A percentile compares a stretch with the other conserved stretches of the same genome.
Conservation (phyloP, 1,139 yeast genomes). For the Lodderomyces beijingensis region DNA sequence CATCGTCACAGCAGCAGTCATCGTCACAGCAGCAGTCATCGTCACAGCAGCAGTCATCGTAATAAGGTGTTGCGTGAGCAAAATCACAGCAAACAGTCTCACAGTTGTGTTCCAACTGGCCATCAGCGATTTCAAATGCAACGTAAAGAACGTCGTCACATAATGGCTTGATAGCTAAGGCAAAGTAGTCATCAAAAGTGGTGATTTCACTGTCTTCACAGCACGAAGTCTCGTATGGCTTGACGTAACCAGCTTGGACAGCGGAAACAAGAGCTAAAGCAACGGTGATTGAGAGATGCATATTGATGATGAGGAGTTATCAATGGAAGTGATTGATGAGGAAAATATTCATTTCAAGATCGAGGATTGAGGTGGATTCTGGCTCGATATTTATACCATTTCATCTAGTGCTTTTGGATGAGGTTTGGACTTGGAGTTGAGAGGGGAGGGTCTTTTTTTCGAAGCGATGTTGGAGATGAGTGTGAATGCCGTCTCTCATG, state of each 20-base stretch:
- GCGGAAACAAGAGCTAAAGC: conserved; percentile 6
- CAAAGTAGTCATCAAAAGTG: conserved; percentile 9
- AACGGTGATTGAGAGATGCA: conserved; percentile 2
- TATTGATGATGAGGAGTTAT: conserved; percentile 5
- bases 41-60: too few relatives aligned
- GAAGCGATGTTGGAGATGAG: too few relatives aligned
- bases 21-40: too few relatives aligned
- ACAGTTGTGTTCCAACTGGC: conserved; percentile 8
- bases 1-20: too few relatives aligned
- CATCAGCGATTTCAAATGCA: conserved; percentile 8
- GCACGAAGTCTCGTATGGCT: not conserved
- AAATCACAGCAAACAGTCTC: conserved; percentile 2
- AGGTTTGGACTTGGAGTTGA: too few relatives aligned
- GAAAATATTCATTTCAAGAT: too few relatives aligned
- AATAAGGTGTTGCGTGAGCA: not conserved
- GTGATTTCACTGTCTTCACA: conserved; percentile 5
- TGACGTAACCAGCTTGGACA: conserved; percentile 7
- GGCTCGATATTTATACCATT: too few relatives aligned
- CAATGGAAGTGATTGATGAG: not conserved
- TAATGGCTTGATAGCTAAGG: conserved; percentile 9
- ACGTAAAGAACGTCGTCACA: conserved; percentile 2
- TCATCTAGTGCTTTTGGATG: too few relatives aligned
- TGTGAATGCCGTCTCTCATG: too few relatives aligned
- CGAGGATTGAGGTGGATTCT: too few relatives aligned
- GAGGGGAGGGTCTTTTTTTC: too few relatives aligned